phyloP scores from a whole-genome alignment of 495 filamentous ascomycete genomes.

The Terfezia claveryi region DNA sequence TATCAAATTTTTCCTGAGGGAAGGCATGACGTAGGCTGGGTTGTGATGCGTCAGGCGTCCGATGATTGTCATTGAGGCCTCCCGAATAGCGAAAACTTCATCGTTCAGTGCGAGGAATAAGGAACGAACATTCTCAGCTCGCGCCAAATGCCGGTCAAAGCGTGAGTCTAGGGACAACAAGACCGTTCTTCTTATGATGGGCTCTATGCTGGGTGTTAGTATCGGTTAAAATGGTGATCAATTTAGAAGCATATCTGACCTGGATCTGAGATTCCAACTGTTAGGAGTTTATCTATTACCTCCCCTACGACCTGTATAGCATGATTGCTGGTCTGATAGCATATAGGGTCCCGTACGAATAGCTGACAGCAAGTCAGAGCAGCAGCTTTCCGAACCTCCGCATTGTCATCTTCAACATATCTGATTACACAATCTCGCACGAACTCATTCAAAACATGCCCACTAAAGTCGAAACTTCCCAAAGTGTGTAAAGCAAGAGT shows the following conservation, averaged over 20 bases:
- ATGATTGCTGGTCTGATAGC: constrained; percentile 90
- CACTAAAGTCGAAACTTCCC: constrained; percentile 86
- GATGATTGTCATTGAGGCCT: constrained; percentile 89
- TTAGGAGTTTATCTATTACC: constrained; percentile 88
- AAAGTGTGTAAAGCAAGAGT: constrained; percentile 80
- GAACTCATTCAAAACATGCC: constrained; percentile 87
- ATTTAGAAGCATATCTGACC: constrained; percentile 8
- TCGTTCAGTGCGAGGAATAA: constrained; percentile 95
- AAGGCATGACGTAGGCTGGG: constrained; percentile 90
- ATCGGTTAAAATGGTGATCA: constrained; percentile 2
- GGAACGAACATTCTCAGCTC: constrained; percentile 87
- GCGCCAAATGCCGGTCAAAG: constrained; percentile 84
- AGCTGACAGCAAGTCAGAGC: constrained; percentile 94
- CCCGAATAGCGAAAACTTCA: constrained; percentile 70
- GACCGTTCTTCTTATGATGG: constrained; percentile 72
- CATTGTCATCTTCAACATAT: constrained; percentile 87
- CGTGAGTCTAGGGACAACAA: constrained; percentile 70
- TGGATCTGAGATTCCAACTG: constrained; percentile 78
- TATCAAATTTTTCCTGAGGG: constrained; percentile 77
- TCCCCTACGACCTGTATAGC: constrained; percentile 91
- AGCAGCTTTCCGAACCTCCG: constrained; percentile 79
- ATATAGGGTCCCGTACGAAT: constrained; percentile 87
- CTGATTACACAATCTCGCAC: constrained; percentile 95
- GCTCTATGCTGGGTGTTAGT: constrained; percentile 24
- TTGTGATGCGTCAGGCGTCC: constrained; percentile 79